Base-by-base conservation (phyloP, 2,329 filamentous ascomycete genomes). In the Chaetomiaceae sp. region DNA sequence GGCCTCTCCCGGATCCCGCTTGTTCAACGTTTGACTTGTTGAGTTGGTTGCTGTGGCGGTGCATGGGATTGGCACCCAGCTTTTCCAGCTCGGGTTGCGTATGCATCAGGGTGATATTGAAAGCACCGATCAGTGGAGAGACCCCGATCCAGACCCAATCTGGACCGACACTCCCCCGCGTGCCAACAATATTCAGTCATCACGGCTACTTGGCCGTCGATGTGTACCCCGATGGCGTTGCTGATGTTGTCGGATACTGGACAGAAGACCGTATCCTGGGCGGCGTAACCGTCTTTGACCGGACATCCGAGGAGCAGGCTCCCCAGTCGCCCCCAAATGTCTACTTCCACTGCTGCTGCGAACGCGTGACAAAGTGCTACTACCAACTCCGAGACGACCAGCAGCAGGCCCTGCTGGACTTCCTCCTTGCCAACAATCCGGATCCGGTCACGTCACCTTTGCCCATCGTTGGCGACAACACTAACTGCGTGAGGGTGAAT, bases 201-300 rank as follows among this genome's bases (percentile, higher is more conserved):
- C 38, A 42, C 30, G 45, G 30, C 8, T 54, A 54, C 27, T n/a
- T 50, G 30, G 47, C 47, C 16, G 31, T 40, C 19, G 47, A 50
- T 14, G 14, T 50, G 2, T 54, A 50, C 25, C 47, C 51, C 14
- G 19, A 46, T 4, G 47, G 51, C 10, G 27, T 35, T 8, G 51
- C 51, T n/a, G 47, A 54, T 30, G 27, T 54, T 4, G 51, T 50
- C 8, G 51, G 51, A 12, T 54, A 50, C 23, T 54, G 51, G 51
- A 39, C 39, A 7, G 47, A 54, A 21, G 42, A 50, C 40, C 37
- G 43, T 16, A 50, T 54, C 20, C 39, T 54, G 2, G 47, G 51
- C 6, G 51, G 47, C 13, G 47, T 54, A 2, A 39, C 41, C 10
- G 43, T 47, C 34, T 54, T 54, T 44, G 51, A 50, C 43, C 47